Percentiles rank a stretch among this genome's conserved stretches.
phyloP scores from a whole-genome alignment of 1,284 basidiomycete species.

The Tylopilus orsonianus region DNA sequence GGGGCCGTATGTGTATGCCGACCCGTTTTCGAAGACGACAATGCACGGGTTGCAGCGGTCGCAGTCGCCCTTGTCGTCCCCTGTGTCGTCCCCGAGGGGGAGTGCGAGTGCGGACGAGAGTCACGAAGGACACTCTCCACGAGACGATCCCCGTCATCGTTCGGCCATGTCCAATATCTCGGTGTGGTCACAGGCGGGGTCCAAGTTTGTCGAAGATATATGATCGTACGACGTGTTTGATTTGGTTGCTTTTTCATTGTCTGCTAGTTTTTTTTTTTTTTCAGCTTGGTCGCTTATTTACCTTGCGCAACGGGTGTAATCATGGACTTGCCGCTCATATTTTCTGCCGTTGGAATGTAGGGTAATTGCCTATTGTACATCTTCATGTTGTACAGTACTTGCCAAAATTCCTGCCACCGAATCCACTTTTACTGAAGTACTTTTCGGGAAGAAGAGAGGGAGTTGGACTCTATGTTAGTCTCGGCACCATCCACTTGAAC shows the following conservation, averaged over 20 bases:
- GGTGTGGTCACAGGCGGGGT: conserved; percentile 40
- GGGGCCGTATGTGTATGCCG: conserved; percentile 10
- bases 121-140: conserved; percentile 3
- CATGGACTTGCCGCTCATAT: neutral
- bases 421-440: too few species aligned
- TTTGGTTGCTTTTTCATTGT: neutral
- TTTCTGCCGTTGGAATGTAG: neutral
- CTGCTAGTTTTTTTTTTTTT: too few species aligned
- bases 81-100: conserved; percentile 25
- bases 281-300: neutral
- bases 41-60: conserved; percentile 13
- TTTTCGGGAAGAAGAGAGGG: too few species aligned
- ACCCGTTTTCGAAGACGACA: conserved; percentile 21
- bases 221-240: conserved; percentile 7
- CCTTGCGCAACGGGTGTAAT: neutral
- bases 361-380: too few species aligned
- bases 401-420: too few species aligned
- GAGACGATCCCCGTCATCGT: conserved; percentile 28
- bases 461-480: too few species aligned
- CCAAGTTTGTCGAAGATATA: conserved; percentile 33
- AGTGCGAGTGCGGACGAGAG: conserved; percentile 19
- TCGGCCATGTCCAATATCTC: conserved; percentile 36
- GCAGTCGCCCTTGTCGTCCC: conserved; percentile 26
- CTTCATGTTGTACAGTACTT: too few species aligned
- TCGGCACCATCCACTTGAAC: too few species aligned